Base-by-base conservation (phyloP, 768 basidiomycete genomes). In the Cyclocybe aegerita region DNA sequence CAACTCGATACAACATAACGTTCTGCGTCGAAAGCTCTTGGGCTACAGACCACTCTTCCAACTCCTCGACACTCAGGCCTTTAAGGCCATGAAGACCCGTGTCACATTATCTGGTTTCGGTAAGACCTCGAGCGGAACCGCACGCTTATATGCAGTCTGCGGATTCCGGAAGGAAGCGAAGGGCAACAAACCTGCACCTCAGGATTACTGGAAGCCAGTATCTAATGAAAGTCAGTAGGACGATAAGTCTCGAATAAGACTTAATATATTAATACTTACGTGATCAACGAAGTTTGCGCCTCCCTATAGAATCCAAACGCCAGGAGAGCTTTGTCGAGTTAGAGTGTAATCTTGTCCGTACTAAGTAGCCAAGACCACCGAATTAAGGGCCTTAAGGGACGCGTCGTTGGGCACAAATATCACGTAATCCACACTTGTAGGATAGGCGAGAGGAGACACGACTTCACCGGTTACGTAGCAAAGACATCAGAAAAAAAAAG, bases 51-150 rank as follows among this genome's bases (percentile, higher is more conserved):
- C 74, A 76, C 2, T 37, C 39, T 2, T 29, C 43, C 3, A 60
- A 14, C 0, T 68, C 60, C 0, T 52, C 58, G 3, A n/a, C n/a
- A n/a, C n/a, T n/a, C n/a, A n/a, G n/a, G n/a, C 74, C 14, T 65
- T 59, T 59, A 77, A 80, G 2, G 79, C 56, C 76, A 79, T 77
- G 55, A 79, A 78, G 9, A 79, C 62, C 6, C 75, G 72, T 0
- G 67, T 72, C 7, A 77, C 63, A 40, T 74, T 64, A 48, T 76
- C 75, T 10, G 79, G 77, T 32, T 49, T 33, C 1, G 79, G 79
- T 1, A 47, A 52, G 41, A 80, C 52, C 1, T 56, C 54, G 11
- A 80, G 63, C 0, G 59, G 67, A 1, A 74, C 77, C 0, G 76
- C 68, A 5, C 52, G 48, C 45, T 73, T 73, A 55, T 76, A 80